Evolutionary conservation across 2,329 filamentous ascomycete species (phyloP).

Genomic region (Xylaria polymorpha): DNA sequence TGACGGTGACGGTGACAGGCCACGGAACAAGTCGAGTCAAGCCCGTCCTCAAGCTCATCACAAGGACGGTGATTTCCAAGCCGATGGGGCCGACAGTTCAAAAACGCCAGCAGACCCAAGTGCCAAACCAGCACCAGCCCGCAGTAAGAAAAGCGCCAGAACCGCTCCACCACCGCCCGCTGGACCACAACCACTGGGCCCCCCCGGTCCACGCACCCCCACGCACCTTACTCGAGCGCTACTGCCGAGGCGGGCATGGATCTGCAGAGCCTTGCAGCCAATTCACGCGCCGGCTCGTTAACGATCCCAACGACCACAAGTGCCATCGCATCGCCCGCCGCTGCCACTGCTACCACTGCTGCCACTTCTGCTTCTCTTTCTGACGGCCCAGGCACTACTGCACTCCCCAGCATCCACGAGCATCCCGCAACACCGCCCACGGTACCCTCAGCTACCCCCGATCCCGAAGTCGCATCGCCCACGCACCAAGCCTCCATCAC

Average conservation of each 20-base stretch:
- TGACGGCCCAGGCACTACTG: slow-evolving; percentile 31
- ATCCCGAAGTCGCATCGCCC: slow-evolving; percentile 25
- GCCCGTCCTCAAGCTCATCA: background rate
- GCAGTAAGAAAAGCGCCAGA: slow-evolving; percentile 29
- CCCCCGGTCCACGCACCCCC: slow-evolving; percentile 15
- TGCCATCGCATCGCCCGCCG: slow-evolving; percentile 20
- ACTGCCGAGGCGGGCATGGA: slow-evolving; percentile 49
- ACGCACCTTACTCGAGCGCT: slow-evolving; percentile 37
- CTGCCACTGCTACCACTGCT: slow-evolving; percentile 9
- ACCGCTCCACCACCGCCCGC: slow-evolving; percentile 32
- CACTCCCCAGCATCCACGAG: slow-evolving; percentile 53
- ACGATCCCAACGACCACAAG: slow-evolving; percentile 9
- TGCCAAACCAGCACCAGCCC: slow-evolving; percentile 4
- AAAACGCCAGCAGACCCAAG: slow-evolving; percentile 2
- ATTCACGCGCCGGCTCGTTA: slow-evolving; percentile 27
- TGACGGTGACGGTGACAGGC: background rate
- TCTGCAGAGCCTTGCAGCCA: slow-evolving; percentile 48
- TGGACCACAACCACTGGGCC: slow-evolving; percentile 7
- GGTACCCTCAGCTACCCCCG: slow-evolving; percentile 15
- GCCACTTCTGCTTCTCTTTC: slow-evolving; percentile 10
- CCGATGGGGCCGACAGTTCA: slow-evolving; percentile 11
- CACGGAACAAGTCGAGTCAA: slow-evolving; percentile 8
- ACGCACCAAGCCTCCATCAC: slow-evolving; percentile 36
- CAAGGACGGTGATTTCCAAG: slow-evolving; percentile 3
- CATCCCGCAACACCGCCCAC: slow-evolving; percentile 42